Evolutionary conservation across 805 yeast species (phyloP).

Genomic region (Yarrowia sp.): DNA sequence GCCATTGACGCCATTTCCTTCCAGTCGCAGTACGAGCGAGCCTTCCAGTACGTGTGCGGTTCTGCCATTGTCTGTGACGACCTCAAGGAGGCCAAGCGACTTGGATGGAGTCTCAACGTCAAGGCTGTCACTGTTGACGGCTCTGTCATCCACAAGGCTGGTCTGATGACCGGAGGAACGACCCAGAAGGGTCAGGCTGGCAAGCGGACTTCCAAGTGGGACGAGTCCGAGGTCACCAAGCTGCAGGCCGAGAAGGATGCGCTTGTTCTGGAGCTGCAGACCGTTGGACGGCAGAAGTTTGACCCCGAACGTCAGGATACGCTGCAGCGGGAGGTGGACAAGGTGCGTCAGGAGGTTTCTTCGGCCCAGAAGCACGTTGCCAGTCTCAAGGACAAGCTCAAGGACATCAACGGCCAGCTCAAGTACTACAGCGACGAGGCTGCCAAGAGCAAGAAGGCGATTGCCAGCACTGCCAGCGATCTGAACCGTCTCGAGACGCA

Average conservation of each 20-base stretch:
- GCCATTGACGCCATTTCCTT: slow-evolving; percentile 69
- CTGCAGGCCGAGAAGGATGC: slow-evolving; percentile 53
- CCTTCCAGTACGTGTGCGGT: slow-evolving; percentile 76
- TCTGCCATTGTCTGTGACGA: slow-evolving; percentile 75
- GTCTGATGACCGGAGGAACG: slow-evolving; percentile 92
- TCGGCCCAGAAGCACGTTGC: background rate
- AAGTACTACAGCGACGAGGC: slow-evolving; percentile 29
- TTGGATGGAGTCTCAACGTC: slow-evolving; percentile 64
- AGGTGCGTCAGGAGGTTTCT: slow-evolving; percentile 18
- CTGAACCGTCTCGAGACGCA: background rate
- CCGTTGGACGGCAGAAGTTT: slow-evolving; percentile 32
- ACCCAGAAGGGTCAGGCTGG: slow-evolving; percentile 32
- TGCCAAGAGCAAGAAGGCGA: slow-evolving; percentile 1
- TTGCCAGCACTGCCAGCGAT: slow-evolving; percentile 29
- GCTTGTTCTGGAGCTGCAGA: slow-evolving; percentile 50
- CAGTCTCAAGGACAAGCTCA: slow-evolving; percentile 27
- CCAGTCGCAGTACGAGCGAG: slow-evolving; percentile 64
- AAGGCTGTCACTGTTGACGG: slow-evolving; percentile 84
- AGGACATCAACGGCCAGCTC: slow-evolving; percentile 30
- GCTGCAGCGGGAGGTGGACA: slow-evolving; percentile 1
- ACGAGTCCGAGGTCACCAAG: slow-evolving; percentile 50
- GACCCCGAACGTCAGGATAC: slow-evolving; percentile 10
- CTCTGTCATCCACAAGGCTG: slow-evolving; percentile 76
- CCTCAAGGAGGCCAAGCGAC: slow-evolving; percentile 61
- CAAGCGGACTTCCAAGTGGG: slow-evolving; percentile 52